Evolutionary conservation across 148 eudicot species (phyloP).

Genomic region (Polygonum maritimum): DNA sequence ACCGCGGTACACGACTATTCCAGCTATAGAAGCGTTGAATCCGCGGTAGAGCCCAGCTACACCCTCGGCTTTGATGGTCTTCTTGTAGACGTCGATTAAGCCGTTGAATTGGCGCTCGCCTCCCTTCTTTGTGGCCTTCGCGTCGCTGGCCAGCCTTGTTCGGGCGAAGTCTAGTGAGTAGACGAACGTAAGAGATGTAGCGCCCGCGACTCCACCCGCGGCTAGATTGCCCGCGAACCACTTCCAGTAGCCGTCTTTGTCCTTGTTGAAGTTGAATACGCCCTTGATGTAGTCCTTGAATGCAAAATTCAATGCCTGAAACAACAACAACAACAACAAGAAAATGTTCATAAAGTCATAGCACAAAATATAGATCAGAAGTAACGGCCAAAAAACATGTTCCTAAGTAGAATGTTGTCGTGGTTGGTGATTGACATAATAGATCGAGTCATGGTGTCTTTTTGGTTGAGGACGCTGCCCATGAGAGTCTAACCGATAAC

Average conservation of each 20-base stretch:
- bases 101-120: slow-evolving; percentile 73
- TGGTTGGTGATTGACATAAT: too few species aligned
- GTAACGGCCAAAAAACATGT: too few species aligned
- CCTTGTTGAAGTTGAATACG: slow-evolving; percentile 66
- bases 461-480: too few species aligned
- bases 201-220: slow-evolving; percentile 82
- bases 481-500: too few species aligned
- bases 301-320: slow-evolving; percentile 78
- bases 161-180: slow-evolving; percentile 69
- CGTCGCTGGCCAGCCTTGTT: slow-evolving; percentile 70
- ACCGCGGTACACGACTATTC: slow-evolving; percentile 71
- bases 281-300: slow-evolving; percentile 77
- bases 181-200: slow-evolving; percentile 56
- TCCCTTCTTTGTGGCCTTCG: slow-evolving; percentile 54
- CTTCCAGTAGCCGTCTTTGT: slow-evolving; percentile 81
- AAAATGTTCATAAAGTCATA: too few species aligned
- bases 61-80: slow-evolving; percentile 60
- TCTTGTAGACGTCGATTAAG: slow-evolving; percentile 69
- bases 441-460: too few species aligned
- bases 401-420: too few species aligned
- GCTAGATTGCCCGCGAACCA: slow-evolving; percentile 87
- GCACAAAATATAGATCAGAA: neutral
- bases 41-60: slow-evolving; percentile 77
- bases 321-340: too few species aligned
- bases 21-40: slow-evolving; percentile 54